phyloP scores from a whole-genome alignment of 1,284 basidiomycete genomes.

The Malassezia sp. region DNA sequence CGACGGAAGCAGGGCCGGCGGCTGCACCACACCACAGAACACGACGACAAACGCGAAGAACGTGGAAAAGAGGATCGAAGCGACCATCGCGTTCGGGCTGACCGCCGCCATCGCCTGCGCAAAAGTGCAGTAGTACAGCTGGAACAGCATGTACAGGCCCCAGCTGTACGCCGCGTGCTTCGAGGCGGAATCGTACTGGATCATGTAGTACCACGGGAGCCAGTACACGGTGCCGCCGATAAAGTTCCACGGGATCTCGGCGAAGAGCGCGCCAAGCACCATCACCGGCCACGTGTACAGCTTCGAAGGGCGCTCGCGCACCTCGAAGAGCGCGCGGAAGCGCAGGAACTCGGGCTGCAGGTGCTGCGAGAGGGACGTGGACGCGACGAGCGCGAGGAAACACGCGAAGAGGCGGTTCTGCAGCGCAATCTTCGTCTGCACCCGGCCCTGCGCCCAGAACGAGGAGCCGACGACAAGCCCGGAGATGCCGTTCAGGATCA shows the following conservation, averaged over 20 bases:
- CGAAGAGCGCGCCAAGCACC: conserved; percentile 30
- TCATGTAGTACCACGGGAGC: conserved; percentile 36
- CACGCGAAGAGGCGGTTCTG: conserved; percentile 67
- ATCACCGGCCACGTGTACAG: conserved; percentile 64
- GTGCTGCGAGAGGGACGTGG: conserved; percentile 38
- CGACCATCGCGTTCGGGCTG: conserved; percentile 36
- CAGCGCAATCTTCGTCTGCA: conserved; percentile 23
- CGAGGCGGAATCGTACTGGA: conserved; percentile 24
- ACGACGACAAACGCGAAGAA: conserved; percentile 46
- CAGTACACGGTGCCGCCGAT: conserved; percentile 40
- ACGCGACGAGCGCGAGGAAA: conserved; percentile 47
- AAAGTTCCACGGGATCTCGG: conserved; percentile 37
- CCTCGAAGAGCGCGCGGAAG: conserved; percentile 58
- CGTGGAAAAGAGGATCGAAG: conserved; percentile 40
- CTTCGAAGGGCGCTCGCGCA: conserved; percentile 61
- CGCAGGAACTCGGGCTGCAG: conserved; percentile 50
- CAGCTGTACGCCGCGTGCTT: conserved; percentile 34
- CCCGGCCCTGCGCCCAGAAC: conserved; percentile 29
- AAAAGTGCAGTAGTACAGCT: conserved; percentile 34
- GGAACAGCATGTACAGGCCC: conserved; percentile 30
- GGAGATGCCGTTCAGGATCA: conserved; percentile 50
- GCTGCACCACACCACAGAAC: conserved; percentile 43
- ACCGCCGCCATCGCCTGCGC: conserved; percentile 34
- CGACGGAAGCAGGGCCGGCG: conserved; percentile 23
- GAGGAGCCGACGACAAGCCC: conserved; percentile 55